Evolutionary conservation across 768 basidiomycete genomes (phyloP).

Genomic region (Leccinellum luteum): DNA sequence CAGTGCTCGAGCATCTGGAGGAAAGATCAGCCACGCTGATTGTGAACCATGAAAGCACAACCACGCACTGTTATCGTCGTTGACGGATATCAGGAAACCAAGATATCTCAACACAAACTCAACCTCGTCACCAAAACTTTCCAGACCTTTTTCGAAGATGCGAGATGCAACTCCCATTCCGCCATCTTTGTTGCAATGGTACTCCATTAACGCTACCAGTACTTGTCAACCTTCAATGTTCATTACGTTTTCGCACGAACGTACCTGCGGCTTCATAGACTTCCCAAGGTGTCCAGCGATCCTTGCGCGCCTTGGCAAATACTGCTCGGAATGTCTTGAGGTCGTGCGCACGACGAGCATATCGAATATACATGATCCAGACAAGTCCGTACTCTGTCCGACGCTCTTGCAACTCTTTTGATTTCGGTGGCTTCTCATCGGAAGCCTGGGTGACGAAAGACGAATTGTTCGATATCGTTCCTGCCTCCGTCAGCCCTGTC

Average conservation of each 20-base stretch:
- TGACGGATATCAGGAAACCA: constrained; percentile 89
- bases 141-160: constrained; percentile 93
- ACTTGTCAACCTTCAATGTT: constrained; percentile 4
- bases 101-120: constrained; percentile 89
- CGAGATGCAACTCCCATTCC: constrained; percentile 73
- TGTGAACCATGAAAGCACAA: background rate
- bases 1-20: constrained; percentile 86
- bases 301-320: constrained; percentile 80
- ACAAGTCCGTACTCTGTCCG: constrained; percentile 74
- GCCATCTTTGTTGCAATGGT: constrained; percentile 80
- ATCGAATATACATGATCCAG: constrained; percentile 92
- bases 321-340: constrained; percentile 73
- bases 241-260: background rate
- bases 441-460: constrained; percentile 50
- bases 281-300: constrained; percentile 82
- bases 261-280: constrained; percentile 90
- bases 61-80: constrained; percentile 88
- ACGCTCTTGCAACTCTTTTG: constrained; percentile 52
- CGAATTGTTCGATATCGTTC: constrained; percentile 38
- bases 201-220: constrained; percentile 83
- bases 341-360: constrained; percentile 84
- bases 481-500: constrained; percentile 26
- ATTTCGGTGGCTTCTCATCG: constrained; percentile 52
- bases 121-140: constrained; percentile 75
- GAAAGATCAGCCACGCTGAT: constrained; percentile 3